Evolutionary conservation across 2,329 filamentous ascomycete species (phyloP).

Genomic region (Fonsecaea pedrosoi): DNA sequence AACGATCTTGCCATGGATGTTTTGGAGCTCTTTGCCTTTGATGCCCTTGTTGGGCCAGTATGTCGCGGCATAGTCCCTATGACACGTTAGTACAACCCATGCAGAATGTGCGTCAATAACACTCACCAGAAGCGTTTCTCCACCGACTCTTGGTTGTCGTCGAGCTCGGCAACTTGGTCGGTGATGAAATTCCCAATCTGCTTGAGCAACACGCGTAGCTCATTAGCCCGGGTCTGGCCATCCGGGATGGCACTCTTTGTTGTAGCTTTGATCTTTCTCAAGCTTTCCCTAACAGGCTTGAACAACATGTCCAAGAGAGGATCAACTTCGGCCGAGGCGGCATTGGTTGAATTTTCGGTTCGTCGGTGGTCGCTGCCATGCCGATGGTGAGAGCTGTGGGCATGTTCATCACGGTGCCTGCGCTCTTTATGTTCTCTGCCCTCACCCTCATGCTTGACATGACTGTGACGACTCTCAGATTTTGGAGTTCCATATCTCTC

Average conservation of each 20-base stretch:
- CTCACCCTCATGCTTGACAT: conserved; percentile 43
- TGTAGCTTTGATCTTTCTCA: conserved; percentile 53
- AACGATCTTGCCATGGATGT: conserved; percentile 40
- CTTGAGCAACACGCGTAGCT: conserved; percentile 52
- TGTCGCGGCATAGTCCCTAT: conserved; percentile 54
- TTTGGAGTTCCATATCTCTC: conserved; percentile 53
- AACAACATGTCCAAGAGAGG: conserved; percentile 55
- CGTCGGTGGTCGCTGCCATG: conserved; percentile 39
- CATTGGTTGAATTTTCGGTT: conserved; percentile 48
- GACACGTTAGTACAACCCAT: conserved; percentile 40
- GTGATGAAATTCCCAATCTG: conserved; percentile 56
- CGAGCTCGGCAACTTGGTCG: conserved; percentile 45
- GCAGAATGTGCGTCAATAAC: not conserved
- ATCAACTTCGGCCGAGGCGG: conserved; percentile 46
- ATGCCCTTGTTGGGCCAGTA: conserved; percentile 57
- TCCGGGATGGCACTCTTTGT: conserved; percentile 55
- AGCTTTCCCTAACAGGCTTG: conserved; percentile 53
- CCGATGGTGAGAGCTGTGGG: conserved; percentile 38
- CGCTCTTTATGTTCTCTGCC: conserved; percentile 39
- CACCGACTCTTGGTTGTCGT: conserved; percentile 49
- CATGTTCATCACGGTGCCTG: conserved; percentile 40
- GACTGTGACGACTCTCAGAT: conserved; percentile 48
- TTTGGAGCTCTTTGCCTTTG: conserved; percentile 38
- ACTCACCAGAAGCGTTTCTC: conserved; percentile 55
- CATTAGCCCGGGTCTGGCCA: conserved; percentile 51